Conservation (phyloP, 1,139 yeast genomes). For the Debaryomyces sp. region DNA sequence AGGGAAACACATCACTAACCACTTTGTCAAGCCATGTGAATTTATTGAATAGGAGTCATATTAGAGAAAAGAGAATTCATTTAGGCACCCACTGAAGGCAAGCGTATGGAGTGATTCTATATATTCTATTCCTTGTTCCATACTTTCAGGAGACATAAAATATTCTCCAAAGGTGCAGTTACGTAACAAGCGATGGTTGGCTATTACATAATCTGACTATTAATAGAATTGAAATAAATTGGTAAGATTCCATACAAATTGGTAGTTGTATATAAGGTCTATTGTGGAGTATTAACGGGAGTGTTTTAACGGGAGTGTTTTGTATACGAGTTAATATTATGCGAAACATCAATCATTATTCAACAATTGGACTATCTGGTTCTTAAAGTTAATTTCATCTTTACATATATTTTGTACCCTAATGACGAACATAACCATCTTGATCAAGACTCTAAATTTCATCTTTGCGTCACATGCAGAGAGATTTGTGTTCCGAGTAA, state of each 20-base stretch:
- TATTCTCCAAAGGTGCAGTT: background rate
- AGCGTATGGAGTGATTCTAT: background rate
- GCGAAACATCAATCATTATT: background rate
- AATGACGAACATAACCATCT: background rate
- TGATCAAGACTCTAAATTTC: constrained; percentile 3
- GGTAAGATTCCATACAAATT: background rate
- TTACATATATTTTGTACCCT: constrained; percentile 3
- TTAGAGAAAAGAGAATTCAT: background rate
- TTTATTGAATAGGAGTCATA: background rate
- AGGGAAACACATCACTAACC: background rate
- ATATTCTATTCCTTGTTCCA: background rate
- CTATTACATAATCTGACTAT: background rate
- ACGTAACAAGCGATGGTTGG: background rate
- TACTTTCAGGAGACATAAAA: background rate
- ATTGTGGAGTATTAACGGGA: too few species aligned
- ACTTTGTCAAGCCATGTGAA: background rate
- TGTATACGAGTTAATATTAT: background rate
- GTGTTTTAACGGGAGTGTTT: background rate
- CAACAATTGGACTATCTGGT: background rate
- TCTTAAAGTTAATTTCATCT: background rate
- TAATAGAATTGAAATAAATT: background rate
- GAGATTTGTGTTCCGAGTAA: constrained; percentile 2
- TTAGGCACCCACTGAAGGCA: background rate
- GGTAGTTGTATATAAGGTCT: background rate
- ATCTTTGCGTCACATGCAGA: background rate